Percentiles rank a stretch among this genome's conserved stretches.
These are phyloP conservation scores for Sclerotinia spermophila DNA, from an alignment of 2,329 filamentous ascomycete species.

Conservation along the genomic window DNA sequence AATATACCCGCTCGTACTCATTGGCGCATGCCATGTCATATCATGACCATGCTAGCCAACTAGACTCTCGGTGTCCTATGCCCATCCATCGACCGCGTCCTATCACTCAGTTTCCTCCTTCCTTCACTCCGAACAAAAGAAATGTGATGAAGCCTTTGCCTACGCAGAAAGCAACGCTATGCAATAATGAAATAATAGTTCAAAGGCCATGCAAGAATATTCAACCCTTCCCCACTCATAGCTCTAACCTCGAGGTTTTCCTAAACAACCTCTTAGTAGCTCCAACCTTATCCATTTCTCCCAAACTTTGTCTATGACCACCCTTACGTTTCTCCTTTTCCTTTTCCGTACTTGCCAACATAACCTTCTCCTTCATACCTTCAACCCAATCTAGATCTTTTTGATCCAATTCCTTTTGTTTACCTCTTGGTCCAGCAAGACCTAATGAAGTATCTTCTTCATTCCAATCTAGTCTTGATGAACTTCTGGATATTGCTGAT, in stretches of 20 bases:
- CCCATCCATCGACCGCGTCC: not conserved
- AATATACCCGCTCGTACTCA: not conserved
- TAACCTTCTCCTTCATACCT: slow-evolving; percentile 76
- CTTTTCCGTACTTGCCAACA: slow-evolving; percentile 62
- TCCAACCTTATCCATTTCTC: slow-evolving; percentile 68
- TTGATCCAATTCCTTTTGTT: slow-evolving; percentile 62
- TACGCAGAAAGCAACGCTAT: not conserved
- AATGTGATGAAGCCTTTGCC: not conserved
- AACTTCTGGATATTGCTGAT: slow-evolving; percentile 22
- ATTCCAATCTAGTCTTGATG: slow-evolving; percentile 52
- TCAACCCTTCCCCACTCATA: not conserved
- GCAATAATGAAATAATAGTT: not conserved
- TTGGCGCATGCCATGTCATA: not conserved
- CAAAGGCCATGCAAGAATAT: not conserved
- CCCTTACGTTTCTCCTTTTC: slow-evolving; percentile 35
- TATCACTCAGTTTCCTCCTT: not conserved
- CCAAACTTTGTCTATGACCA: slow-evolving; percentile 45
- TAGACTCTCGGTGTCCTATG: not conserved
- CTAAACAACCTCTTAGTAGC: slow-evolving; percentile 67
- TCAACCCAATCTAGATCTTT: slow-evolving; percentile 79
- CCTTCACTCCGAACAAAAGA: not conserved
- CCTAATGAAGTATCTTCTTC: slow-evolving; percentile 56
- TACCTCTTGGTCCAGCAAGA: slow-evolving; percentile 66
- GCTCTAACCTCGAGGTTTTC: slow-evolving; percentile 19
- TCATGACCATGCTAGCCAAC: slow-evolving; percentile 6